phyloP scores from a whole-genome alignment of 2,329 filamentous ascomycete species.

The Davidsoniella eucalypti region DNA sequence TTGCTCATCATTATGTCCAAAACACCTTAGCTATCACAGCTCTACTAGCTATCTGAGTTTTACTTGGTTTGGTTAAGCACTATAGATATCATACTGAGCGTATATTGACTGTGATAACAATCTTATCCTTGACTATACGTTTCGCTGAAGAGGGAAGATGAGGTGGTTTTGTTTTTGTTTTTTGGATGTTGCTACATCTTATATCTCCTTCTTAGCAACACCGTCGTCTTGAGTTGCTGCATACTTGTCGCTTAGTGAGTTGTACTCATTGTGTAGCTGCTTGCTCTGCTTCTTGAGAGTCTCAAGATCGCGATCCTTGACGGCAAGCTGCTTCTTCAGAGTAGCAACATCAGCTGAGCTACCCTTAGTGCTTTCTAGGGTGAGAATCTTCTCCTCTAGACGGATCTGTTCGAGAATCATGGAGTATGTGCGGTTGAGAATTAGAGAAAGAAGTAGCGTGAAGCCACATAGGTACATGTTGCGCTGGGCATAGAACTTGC shows the following conservation, averaged over 20 bases:
- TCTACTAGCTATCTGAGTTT: no score
- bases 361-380: conserved; percentile 49
- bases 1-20: no score
- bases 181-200: conserved; percentile 13
- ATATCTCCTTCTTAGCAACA: conserved; percentile 42
- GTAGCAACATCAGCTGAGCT: conserved; percentile 53
- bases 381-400: conserved; percentile 82
- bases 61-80: no score
- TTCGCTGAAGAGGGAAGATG: no score
- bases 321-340: conserved; percentile 54
- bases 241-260: conserved; percentile 70
- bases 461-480: conserved; percentile 99
- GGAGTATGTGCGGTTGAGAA: conserved; percentile 96
- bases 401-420: conserved; percentile 88
- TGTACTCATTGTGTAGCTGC: conserved; percentile 71
- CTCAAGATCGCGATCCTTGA: conserved; percentile 70
- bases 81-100: no score
- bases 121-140: no score
- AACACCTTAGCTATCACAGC: no score
- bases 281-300: conserved; percentile 85
- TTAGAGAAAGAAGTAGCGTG: conserved; percentile 94
- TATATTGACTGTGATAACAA: no score
- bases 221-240: conserved; percentile 35
- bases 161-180: no score
- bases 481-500: conserved; percentile 99